A percentile compares a stretch with the other conserved stretches of the same genome.
These are phyloP conservation scores for Xylogone sp. DNA, from an alignment of 2,329 filamentous ascomycete genomes.

Conservation along the genomic window DNA sequence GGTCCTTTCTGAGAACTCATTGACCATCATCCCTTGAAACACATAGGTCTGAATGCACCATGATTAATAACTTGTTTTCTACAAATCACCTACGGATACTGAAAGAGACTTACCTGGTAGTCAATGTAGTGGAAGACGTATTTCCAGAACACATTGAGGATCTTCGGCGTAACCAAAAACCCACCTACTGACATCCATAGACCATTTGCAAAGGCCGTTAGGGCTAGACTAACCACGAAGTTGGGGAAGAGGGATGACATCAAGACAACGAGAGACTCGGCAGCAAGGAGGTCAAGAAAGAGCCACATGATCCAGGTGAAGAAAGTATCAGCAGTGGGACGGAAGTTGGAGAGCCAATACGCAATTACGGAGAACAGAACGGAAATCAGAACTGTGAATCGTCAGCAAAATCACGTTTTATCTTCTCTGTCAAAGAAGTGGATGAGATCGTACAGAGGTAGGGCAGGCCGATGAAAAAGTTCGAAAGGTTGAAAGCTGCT, in stretches of 20 bases:
- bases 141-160: conserved; percentile 79
- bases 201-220: conserved; percentile 82
- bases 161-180: conserved; percentile 70
- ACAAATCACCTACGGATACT: background rate
- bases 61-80: background rate
- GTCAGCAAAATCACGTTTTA: conserved; percentile 15
- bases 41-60: conserved; percentile 57
- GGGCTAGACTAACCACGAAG: conserved; percentile 75
- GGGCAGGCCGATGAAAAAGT: conserved; percentile 78
- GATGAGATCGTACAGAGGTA: conserved; percentile 56
- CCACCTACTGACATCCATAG: conserved; percentile 86
- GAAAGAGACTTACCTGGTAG: conserved; percentile 54
- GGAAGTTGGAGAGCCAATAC: conserved; percentile 80
- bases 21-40: conserved; percentile 91
- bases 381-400: conserved; percentile 58
- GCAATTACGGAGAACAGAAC: conserved; percentile 70
- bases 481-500: conserved; percentile 67
- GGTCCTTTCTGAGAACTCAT: conserved; percentile 66
- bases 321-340: conserved; percentile 61
- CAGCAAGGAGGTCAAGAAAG: conserved; percentile 78
- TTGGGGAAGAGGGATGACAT: conserved; percentile 69
- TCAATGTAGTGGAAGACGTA: conserved; percentile 89
- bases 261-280: conserved; percentile 78
- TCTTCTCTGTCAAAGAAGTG: background rate
- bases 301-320: conserved; percentile 80